Evolutionary conservation across 2,329 filamentous ascomycete genomes (phyloP), one percentile per base, ranked within the genome.

Genomic region (Bipolaris gigantea): DNA sequence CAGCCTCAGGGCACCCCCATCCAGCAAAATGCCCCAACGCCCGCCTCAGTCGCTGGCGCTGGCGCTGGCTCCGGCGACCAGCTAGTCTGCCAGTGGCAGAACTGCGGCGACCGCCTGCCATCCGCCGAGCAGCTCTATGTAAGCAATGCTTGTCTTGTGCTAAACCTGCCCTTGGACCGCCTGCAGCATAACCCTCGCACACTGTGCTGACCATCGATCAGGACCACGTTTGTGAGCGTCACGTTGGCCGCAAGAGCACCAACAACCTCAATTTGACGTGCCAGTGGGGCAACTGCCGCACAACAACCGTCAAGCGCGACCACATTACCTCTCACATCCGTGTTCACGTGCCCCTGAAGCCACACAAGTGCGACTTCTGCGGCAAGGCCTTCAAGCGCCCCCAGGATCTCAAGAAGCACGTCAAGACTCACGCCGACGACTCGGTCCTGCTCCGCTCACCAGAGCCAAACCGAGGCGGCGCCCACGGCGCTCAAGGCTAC

Each of bases 241-340:
- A 99, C 81, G 92, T 99, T 74, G 94, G 94, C 62, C 91, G 94
- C 77, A 99, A 99, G 82, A 96, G 90, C 80, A 99, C 94, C 72
- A 97, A 97, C 81, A 99, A 99, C 78, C 82, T 99, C 71, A 97
- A 94, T 77, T 78, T 99, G 73, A 97, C 92, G 50, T 99, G 94
- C 79, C 90, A 95, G 74, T 99, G 94, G 94, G 94, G 92, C 67
- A 89, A 88, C 61, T 99, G 94, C 80, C 87, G 92, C 60, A 97
- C 93, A 19, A 97, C 92, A 43, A 97, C 93, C 2, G 93, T 97
- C 74, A 97, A 99, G 83, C 91, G 94, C 69, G 94, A 97, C 71
- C 94, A 99, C 79, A 99, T 99, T 77, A 99, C 94, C 46, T 97
- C 94, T 46, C 94, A 99, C 77, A 97, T 99, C 68, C 90, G 94